These are phyloP conservation scores for Starmerella bombicola DNA, from an alignment of 805 yeast species.

Conservation along the genomic window DNA sequence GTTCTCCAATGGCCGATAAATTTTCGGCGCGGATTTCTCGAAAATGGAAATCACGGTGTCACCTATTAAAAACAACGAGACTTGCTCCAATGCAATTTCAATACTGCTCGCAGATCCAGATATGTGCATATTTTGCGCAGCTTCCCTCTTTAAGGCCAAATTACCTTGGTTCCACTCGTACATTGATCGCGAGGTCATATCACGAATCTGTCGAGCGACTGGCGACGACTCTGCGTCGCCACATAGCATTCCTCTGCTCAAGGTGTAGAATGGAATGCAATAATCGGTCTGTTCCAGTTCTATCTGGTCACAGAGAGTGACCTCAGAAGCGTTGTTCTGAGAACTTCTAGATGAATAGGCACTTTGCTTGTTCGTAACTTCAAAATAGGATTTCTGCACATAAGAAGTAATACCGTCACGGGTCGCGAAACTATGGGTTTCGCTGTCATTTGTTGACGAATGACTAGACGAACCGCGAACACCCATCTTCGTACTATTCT, in stretches of 20 bases:
- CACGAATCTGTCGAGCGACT: slow-evolving; percentile 4
- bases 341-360: neutral
- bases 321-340: neutral
- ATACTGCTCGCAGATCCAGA: slow-evolving; percentile 22
- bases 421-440: neutral
- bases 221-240: slow-evolving; percentile 12
- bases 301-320: neutral
- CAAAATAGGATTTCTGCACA: neutral
- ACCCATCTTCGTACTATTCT: neutral
- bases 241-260: slow-evolving; percentile 8
- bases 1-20: slow-evolving; percentile 40
- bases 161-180: slow-evolving; percentile 23
- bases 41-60: slow-evolving; percentile 44
- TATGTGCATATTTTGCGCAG: slow-evolving; percentile 13
- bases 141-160: slow-evolving; percentile 11
- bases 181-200: slow-evolving; percentile 16
- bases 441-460: neutral
- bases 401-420: neutral
- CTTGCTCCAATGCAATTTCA: slow-evolving; percentile 45
- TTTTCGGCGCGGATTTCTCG: slow-evolving; percentile 43
- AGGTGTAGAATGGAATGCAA: slow-evolving; percentile 16
- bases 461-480: neutral
- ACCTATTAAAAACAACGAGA: slow-evolving; percentile 37
- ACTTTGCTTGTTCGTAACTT: neutral
- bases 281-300: neutral